Evolutionary conservation across 352 stramenopile genomes (phyloP).

Genomic region (Thraustochytrium sp.): DNA sequence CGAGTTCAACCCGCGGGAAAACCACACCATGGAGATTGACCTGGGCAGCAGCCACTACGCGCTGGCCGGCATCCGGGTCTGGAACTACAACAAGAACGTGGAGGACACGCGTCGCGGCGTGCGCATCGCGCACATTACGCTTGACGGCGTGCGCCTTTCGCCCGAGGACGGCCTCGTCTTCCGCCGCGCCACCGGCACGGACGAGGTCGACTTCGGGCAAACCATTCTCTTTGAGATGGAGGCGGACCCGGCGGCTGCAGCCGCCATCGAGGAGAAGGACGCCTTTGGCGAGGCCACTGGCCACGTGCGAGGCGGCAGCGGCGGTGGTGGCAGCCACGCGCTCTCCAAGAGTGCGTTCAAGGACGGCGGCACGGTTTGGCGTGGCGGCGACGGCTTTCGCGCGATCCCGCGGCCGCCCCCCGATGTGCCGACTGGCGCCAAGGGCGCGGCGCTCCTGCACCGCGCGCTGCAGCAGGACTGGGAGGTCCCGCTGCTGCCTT

Average conservation of each 20-base stretch:
- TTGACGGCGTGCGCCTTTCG: constrained; percentile 14
- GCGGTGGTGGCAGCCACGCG: too few relatives aligned
- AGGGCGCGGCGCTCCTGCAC: constrained; percentile 60
- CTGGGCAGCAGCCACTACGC: constrained; percentile 74
- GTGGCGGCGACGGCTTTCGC: constrained; percentile 45
- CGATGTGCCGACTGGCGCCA: constrained; percentile 46
- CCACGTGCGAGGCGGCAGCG: too few relatives aligned
- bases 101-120: constrained; percentile 26
- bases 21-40: constrained; percentile 55
- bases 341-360: too few relatives aligned
- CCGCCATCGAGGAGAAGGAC: not conserved
- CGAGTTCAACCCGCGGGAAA: constrained; percentile 4
- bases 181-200: constrained; percentile 10
- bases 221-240: constrained; percentile 54
- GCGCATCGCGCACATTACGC: not conserved
- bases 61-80: constrained; percentile 34
- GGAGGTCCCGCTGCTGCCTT: constrained; percentile 65
- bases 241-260: not conserved
- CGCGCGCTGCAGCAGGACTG: constrained; percentile 67
- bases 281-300: too few relatives aligned
- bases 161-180: not conserved
- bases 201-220: constrained; percentile 62
- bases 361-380: not conserved
- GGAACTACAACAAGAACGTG: constrained; percentile 42
- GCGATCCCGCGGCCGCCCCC: constrained; percentile 52